Conservation (phyloP, 345 rosid genomes). For the Boechera stricta region DNA sequence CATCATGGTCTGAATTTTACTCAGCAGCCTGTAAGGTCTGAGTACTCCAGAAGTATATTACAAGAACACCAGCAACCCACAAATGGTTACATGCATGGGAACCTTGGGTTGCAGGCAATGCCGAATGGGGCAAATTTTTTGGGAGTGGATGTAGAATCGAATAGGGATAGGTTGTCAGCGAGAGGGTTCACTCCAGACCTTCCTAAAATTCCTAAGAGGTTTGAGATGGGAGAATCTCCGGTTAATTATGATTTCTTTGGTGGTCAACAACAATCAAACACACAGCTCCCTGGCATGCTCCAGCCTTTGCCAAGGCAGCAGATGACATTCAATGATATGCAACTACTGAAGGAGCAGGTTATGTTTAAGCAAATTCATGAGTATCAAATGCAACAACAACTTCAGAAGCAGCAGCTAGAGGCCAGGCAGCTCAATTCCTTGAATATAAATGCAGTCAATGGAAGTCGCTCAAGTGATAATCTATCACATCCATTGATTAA, state of each 20-base stretch:
- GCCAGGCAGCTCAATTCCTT: constrained; percentile 54
- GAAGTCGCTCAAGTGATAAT: constrained; percentile 49
- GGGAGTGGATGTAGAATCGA: constrained; percentile 68
- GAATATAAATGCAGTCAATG: constrained; percentile 55
- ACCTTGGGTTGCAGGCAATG: constrained; percentile 53
- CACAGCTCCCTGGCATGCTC: constrained; percentile 65
- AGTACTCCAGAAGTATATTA: constrained; percentile 57
- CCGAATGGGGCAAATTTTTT: constrained; percentile 65
- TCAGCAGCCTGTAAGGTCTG: constrained; percentile 62
- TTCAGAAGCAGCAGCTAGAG: constrained; percentile 62
- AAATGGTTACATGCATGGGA: constrained; percentile 76
- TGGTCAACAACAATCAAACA: constrained; percentile 65
- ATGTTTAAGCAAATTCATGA: constrained; percentile 81
- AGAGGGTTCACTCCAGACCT: constrained; percentile 62
- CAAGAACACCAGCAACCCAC: constrained; percentile 59
- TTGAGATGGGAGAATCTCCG: constrained; percentile 68
- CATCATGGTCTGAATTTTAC: constrained; percentile 62
- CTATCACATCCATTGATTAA: constrained; percentile 54
- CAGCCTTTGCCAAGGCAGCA: constrained; percentile 78
- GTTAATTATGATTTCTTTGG: constrained; percentile 72
- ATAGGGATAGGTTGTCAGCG: constrained; percentile 53
- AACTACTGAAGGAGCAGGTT: constrained; percentile 73
- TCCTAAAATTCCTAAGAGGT: constrained; percentile 53
- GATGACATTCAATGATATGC: constrained; percentile 71
- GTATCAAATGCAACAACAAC: constrained; percentile 72